A percentile compares a stretch with the other conserved stretches of the same genome.
phyloP scores from a whole-genome alignment of 805 yeast genomes.

The Candida lessepsii region DNA sequence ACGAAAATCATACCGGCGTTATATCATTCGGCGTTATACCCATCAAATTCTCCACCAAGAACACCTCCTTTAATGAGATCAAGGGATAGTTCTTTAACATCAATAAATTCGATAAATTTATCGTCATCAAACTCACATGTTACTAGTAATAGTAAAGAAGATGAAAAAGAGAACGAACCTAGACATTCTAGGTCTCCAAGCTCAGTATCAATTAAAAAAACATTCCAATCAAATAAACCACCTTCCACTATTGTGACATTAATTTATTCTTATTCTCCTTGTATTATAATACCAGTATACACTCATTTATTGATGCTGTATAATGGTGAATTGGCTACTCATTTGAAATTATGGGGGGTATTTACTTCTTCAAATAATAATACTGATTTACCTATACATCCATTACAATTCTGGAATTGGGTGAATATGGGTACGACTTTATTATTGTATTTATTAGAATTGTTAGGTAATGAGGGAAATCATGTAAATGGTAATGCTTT shows the following conservation, averaged over 20 bases:
- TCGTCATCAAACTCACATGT: conserved; percentile 9
- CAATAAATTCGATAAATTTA: conserved; percentile 18
- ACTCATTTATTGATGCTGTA: conserved; percentile 92
- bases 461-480: conserved; percentile 43
- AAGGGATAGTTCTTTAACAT: conserved; percentile 29
- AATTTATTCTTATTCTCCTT: conserved; percentile 87
- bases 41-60: conserved; percentile 39
- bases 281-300: conserved; percentile 91
- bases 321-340: conserved; percentile 68
- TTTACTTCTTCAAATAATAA: conserved; percentile 34
- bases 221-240: conserved; percentile 14
- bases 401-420: conserved; percentile 99
- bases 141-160: background rate
- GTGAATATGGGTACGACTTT: conserved; percentile 80
- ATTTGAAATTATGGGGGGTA: conserved; percentile 59
- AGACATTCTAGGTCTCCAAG: background rate
- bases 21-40: conserved; percentile 40
- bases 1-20: conserved; percentile 88
- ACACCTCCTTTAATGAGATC: conserved; percentile 38
- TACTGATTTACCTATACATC: conserved; percentile 42
- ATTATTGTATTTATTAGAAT: conserved; percentile 75
- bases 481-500: conserved; percentile 32
- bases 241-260: conserved; percentile 47
- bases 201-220: conserved; percentile 3
- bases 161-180: conserved; percentile 3